Evolutionary conservation across 2,329 filamentous ascomycete species (phyloP), one percentile per base, ranked within the genome.

Genomic region (Neospermospora avenae): DNA sequence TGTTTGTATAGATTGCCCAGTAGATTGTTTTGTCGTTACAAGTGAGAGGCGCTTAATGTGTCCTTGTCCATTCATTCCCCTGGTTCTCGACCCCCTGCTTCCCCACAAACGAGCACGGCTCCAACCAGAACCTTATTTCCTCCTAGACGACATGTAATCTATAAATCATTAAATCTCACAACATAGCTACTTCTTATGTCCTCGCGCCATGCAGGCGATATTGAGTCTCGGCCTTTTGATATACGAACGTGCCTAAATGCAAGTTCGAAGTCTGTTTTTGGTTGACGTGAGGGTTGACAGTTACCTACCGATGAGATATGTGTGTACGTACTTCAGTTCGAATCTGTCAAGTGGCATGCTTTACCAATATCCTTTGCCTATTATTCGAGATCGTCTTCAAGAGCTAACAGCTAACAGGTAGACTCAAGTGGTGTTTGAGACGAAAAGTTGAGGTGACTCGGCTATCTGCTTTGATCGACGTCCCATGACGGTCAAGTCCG

Each of bases 1-100:
- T 58, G 37, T 45, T 51, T 55, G 41, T 48, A 60, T 51, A 51
- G 25, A 53, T 57, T 60, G 41, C 54, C 57, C n/a, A 49, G 55
- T 37, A 55, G 61, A 63, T 58, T 58, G 57, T 57, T 57, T 58
- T 58, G 57, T 57, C 56, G 46, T 58, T 58, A 49, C 51, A 57
- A 48, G 46, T 22, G 25, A 39, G 22, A 52, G 54, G 39, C 48
- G 48, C 42, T 57, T 35, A 39, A 34, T 37, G 22, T 41, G 45
- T 24, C 37, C 53, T 34, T 22, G 46, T 37, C 46, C n/a, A 31
- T 13, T 14, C 35, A n/a, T n/a, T n/a, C 53, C 48, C 39, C 39
- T 42, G 39, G 4, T 42, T 18, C 16, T 18, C 16, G n/a, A 6
- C n/a, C 16, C 46, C 34, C 8, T 24, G 24, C 24, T 59, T 51